These are phyloP conservation scores for Lecanicillium sp. DNA, from an alignment of 2,329 filamentous ascomycete species.

Conservation along the genomic window DNA sequence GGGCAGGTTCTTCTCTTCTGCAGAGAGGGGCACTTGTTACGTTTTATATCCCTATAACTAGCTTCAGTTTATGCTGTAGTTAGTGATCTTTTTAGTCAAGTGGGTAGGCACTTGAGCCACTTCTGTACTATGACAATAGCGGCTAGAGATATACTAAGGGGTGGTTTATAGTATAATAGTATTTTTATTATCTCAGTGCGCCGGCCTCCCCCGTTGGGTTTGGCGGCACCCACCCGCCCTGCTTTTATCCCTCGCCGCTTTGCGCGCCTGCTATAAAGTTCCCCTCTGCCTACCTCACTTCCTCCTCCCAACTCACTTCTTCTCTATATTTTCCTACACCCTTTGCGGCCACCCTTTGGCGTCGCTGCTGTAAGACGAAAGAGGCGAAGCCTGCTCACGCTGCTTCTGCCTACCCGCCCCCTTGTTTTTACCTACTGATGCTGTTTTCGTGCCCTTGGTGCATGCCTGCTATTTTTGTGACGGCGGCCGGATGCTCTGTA, in stretches of 20 bases:
- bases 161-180: no score
- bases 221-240: slow-evolving; percentile 3
- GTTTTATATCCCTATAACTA: no score
- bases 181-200: slow-evolving; percentile 4
- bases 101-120: no score
- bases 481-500: no score
- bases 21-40: no score
- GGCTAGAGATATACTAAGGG: no score
- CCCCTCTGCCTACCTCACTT: not conserved
- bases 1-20: no score
- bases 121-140: no score
- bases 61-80: no score
- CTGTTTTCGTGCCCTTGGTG: not conserved
- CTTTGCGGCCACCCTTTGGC: not conserved
- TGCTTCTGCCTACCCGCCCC: not conserved
- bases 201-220: slow-evolving; percentile 5
- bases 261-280: slow-evolving; percentile 1
- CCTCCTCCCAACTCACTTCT: not conserved
- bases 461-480: not conserved
- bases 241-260: no score
- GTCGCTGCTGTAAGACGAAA: not conserved
- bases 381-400: not conserved
- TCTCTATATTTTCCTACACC: not conserved
- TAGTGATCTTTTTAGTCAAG: no score
- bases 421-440: not conserved